phyloP scores from a whole-genome alignment of 495 filamentous ascomycete species.

The Daldinia vernicosa region DNA sequence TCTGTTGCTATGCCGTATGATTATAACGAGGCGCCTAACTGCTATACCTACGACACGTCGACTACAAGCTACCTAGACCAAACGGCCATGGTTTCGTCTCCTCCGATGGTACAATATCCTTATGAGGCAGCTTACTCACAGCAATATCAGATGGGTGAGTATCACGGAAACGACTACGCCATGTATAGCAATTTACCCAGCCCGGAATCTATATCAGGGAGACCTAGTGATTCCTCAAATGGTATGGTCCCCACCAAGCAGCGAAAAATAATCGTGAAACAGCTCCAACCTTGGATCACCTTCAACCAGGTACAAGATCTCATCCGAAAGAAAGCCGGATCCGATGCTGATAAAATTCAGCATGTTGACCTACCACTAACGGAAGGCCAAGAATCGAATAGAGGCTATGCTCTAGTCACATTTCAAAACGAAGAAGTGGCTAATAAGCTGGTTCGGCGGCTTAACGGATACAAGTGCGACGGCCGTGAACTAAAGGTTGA shows the following conservation, averaged over 20 bases:
- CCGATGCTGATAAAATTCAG: conserved; percentile 42
- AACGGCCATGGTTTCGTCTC: conserved; percentile 30
- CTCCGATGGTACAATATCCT: conserved; percentile 34
- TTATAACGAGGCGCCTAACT: conserved; percentile 25
- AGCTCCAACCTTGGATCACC: conserved; percentile 43
- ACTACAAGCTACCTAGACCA: conserved; percentile 28
- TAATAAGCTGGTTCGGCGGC: conserved; percentile 38
- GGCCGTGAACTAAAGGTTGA: conserved; percentile 39
- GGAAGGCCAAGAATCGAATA: conserved; percentile 36
- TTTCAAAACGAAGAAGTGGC: conserved; percentile 44
- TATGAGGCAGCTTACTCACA: conserved; percentile 31
- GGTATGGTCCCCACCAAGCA: conserved; percentile 35
- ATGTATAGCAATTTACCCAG: conserved; percentile 22
- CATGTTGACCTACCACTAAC: conserved; percentile 43
- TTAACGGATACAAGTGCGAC: conserved; percentile 41
- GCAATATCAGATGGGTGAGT: conserved; percentile 30
- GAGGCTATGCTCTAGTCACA: conserved; percentile 42
- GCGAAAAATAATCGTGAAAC: conserved; percentile 46
- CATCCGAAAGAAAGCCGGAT: conserved; percentile 42
- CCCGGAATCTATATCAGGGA: conserved; percentile 9
- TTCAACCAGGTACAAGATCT: conserved; percentile 45
- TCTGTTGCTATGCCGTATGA: conserved; percentile 32
- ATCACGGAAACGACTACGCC: conserved; percentile 31
- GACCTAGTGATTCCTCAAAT: conserved; percentile 8
- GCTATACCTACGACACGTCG: conserved; percentile 26